A percentile compares a stretch with the other conserved stretches of the same genome.
Conservation (phyloP, 257 asterid genomes). For the Solanum dulcamara region DNA sequence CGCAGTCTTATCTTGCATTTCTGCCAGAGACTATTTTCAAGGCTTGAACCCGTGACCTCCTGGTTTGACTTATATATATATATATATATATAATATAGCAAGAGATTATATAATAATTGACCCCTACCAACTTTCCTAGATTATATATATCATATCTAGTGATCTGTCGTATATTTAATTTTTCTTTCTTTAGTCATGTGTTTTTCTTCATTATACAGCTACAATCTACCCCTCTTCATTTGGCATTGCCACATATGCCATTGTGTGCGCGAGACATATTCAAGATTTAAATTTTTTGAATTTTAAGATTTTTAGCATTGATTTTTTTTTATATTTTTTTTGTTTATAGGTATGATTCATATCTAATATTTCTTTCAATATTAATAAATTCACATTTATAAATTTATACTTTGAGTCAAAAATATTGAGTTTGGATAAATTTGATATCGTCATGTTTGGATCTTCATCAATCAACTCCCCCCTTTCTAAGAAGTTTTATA, state of each 20-base stretch:
- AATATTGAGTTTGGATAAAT: neutral
- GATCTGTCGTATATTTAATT: neutral
- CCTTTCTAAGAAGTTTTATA: neutral
- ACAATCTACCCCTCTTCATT: neutral
- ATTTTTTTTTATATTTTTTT: too few species aligned
- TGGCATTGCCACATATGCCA: neutral
- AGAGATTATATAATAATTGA: neutral
- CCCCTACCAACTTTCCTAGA: neutral
- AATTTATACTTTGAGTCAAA: neutral
- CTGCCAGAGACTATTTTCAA: too few species aligned
- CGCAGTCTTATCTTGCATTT: too few species aligned
- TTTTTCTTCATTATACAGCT: neutral
- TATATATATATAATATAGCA: too few species aligned
- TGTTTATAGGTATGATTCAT: too few species aligned
- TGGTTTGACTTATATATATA: too few species aligned
- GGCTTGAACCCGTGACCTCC: too few species aligned
- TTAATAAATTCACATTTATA: neutral
- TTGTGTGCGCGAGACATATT: rapidly evolving
- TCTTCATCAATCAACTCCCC: neutral
- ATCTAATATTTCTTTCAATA: neutral
- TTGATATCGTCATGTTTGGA: neutral
- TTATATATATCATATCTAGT: neutral
- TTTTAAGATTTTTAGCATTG: neutral
- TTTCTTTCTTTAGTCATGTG: neutral
- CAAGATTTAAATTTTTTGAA: neutral